These are phyloP conservation scores for Garcia nutans DNA, from an alignment of 345 rosid genomes.

Conservation along the genomic window DNA sequence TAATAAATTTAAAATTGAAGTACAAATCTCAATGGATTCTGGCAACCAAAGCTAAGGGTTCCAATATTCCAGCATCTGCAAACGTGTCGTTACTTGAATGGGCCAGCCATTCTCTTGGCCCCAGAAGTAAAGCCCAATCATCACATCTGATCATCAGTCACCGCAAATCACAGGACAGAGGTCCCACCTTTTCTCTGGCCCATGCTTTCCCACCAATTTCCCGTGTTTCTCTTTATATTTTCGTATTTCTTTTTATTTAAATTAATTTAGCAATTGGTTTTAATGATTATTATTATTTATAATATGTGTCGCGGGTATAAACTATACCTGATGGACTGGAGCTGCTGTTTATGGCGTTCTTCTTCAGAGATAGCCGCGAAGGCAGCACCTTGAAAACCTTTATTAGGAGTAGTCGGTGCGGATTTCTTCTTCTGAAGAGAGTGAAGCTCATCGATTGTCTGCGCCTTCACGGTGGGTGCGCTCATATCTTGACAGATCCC, in stretches of 20 bases:
- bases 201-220: background rate
- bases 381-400: conserved; percentile 36
- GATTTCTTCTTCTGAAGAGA: conserved; percentile 86
- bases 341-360: conserved; percentile 80
- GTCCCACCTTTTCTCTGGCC: background rate
- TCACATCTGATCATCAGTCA: background rate
- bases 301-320: background rate
- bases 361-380: conserved; percentile 60
- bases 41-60: background rate
- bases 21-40: background rate
- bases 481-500: conserved; percentile 74
- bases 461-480: conserved; percentile 66
- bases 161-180: background rate
- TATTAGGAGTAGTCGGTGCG: conserved; percentile 72
- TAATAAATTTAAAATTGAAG: background rate
- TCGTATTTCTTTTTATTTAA: background rate
- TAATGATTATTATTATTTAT: too few species aligned
- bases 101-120: background rate
- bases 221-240: background rate
- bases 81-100: conserved; percentile 1
- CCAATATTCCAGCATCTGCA: background rate
- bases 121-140: background rate
- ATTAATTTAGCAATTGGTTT: background rate
- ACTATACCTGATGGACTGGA: conserved; percentile 81
- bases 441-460: conserved; percentile 93